Conservation (phyloP, 306 rosid species). For the Acacia crassicarpa region DNA sequence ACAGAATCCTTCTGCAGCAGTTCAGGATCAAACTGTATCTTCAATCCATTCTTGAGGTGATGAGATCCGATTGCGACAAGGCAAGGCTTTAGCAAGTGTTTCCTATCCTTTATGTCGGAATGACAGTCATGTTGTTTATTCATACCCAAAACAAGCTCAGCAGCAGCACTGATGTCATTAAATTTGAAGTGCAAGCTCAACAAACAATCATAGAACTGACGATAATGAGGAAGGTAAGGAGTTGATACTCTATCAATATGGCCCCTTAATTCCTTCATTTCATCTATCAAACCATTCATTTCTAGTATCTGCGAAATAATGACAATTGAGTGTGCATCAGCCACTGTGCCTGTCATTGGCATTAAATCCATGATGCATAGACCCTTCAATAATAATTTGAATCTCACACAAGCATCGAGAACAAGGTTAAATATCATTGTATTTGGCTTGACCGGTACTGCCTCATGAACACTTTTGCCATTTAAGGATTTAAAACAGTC, state of each 20-base stretch:
- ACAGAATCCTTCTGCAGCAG: slow-evolving; percentile 68
- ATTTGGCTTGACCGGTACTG: slow-evolving; percentile 45
- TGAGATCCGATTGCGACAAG: slow-evolving; percentile 73
- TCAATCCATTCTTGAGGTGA: slow-evolving; percentile 55
- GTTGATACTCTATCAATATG: slow-evolving; percentile 53
- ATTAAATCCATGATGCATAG: slow-evolving; percentile 48
- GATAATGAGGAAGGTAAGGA: slow-evolving; percentile 52
- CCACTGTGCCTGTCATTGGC: slow-evolving; percentile 54
- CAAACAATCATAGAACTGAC: slow-evolving; percentile 74
- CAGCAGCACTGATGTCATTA: slow-evolving; percentile 65
- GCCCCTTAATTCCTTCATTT: slow-evolving; percentile 57
- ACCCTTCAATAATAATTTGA: slow-evolving; percentile 60
- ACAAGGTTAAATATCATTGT: slow-evolving; percentile 72
- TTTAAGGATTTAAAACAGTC: slow-evolving; percentile 40
- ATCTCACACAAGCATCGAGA: slow-evolving; percentile 82
- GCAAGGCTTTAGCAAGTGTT: slow-evolving; percentile 38
- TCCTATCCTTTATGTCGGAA: slow-evolving; percentile 34
- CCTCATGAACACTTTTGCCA: slow-evolving; percentile 35
- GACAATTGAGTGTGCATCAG: slow-evolving; percentile 71
- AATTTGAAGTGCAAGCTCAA: slow-evolving; percentile 83
- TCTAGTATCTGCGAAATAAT: slow-evolving; percentile 66
- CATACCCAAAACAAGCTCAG: slow-evolving; percentile 65
- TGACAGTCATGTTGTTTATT: slow-evolving; percentile 41
- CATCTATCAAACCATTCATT: slow-evolving; percentile 78
- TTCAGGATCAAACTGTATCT: slow-evolving; percentile 63